Percentiles rank a stretch among this genome's conserved stretches.
Evolutionary conservation across 306 rosid genomes (phyloP).

Genomic region (Trichosanthes cucumerina): DNA sequence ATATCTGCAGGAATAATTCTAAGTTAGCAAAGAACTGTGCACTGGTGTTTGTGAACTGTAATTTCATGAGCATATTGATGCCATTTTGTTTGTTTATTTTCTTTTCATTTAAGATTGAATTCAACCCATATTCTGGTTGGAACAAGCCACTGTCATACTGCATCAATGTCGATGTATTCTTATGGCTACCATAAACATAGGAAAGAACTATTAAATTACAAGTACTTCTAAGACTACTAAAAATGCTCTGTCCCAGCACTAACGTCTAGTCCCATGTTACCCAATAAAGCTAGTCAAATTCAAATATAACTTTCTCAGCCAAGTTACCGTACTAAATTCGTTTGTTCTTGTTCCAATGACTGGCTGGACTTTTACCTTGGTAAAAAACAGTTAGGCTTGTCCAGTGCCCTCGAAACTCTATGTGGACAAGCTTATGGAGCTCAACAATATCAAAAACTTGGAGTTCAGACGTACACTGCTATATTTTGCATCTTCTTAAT

Average conservation of each 20-base stretch:
- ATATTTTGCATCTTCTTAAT: constrained; percentile 37
- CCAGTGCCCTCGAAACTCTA: constrained; percentile 46
- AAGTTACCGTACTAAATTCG: neutral
- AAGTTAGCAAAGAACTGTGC: neutral
- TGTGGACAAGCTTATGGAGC: constrained; percentile 64
- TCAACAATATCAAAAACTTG: constrained; percentile 31
- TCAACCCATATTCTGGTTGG: neutral
- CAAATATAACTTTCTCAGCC: neutral
- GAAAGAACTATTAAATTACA: neutral
- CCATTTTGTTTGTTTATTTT: neutral
- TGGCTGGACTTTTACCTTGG: neutral
- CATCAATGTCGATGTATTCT: neutral
- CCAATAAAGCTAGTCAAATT: neutral
- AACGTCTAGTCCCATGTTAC: neutral
- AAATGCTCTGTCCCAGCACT: neutral
- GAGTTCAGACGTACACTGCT: constrained; percentile 42
- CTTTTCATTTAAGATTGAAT: neutral
- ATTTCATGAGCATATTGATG: neutral
- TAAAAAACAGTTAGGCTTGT: constrained; percentile 37
- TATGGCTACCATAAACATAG: neutral
- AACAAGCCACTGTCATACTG: neutral
- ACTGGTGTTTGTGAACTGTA: neutral
- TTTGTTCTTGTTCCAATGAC: neutral
- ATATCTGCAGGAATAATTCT: neutral
- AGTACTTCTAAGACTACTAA: neutral